These are phyloP conservation scores for Fusarium armeniacum DNA, from an alignment of 2,329 filamentous ascomycete genomes.

Conservation along the genomic window DNA sequence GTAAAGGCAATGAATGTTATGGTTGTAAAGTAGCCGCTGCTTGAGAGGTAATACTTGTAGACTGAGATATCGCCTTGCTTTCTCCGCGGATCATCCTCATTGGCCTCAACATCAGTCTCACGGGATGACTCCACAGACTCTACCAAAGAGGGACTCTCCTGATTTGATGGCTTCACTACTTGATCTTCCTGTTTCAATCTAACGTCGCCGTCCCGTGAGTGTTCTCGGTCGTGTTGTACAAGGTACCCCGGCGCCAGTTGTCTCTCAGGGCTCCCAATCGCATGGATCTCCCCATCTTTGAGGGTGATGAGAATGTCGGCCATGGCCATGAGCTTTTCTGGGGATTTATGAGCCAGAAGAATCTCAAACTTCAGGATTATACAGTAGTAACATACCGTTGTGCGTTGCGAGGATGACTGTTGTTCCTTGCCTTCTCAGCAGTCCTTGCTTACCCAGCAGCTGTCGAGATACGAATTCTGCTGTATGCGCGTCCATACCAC, in stretches of 20 bases:
- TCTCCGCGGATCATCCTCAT: not conserved
- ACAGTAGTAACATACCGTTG: constrained; percentile 3
- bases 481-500: constrained; percentile 43
- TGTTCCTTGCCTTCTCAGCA: constrained; percentile 3
- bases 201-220: not conserved
- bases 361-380: not conserved
- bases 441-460: constrained; percentile 11
- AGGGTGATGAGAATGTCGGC: not conserved
- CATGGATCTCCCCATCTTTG: not conserved
- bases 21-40: not conserved
- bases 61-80: not conserved
- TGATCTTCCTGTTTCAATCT: not conserved
- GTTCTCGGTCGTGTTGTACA: not conserved
- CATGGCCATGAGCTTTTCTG: not conserved
- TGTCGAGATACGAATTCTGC: constrained; percentile 24
- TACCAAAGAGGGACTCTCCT: not conserved
- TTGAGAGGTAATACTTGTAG: not conserved
- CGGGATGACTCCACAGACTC: not conserved
- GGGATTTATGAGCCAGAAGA: not conserved
- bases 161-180: not conserved
- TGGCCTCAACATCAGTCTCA: not conserved
- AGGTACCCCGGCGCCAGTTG: not conserved
- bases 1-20: not conserved
- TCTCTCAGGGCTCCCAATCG: not conserved
- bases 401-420: constrained; percentile 27